A percentile compares a stretch with the other conserved stretches of the same genome.
Conservation (phyloP, 768 basidiomycete species). For the Mycena galopus region DNA sequence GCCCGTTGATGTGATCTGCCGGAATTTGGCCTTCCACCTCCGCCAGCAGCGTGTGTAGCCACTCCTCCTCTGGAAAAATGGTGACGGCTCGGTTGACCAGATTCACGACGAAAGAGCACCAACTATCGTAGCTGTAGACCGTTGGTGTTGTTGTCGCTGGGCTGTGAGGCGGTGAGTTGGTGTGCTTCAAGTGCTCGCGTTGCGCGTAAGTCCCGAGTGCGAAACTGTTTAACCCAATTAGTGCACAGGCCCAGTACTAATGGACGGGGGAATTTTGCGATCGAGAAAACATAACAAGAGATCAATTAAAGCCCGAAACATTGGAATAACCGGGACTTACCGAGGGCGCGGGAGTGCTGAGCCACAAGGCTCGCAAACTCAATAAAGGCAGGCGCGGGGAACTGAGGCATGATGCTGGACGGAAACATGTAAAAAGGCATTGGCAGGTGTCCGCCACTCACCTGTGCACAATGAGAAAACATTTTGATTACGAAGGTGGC, state of each 20-base stretch:
- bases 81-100: not conserved
- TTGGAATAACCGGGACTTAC: no score
- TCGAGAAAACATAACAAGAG: no score
- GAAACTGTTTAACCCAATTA: not conserved
- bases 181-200: slow-evolving; percentile 18
- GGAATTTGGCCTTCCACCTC: slow-evolving; percentile 29
- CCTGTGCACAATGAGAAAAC: no score
- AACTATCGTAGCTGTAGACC: slow-evolving; percentile 19
- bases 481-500: no score
- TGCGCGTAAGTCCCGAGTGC: slow-evolving; percentile 16
- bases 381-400: no score
- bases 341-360: no score
- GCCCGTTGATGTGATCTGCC: slow-evolving; percentile 24
- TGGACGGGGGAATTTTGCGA: no score
- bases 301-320: no score
- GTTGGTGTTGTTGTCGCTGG: not conserved
- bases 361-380: no score
- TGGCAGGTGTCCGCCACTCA: no score
- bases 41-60: slow-evolving; percentile 17
- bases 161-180: slow-evolving; percentile 12
- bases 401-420: no score
- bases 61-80: slow-evolving; percentile 19
- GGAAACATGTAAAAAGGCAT: no score
- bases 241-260: not conserved
- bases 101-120: slow-evolving; percentile 21